Evolutionary conservation across 2,329 filamentous ascomycete species (phyloP), one percentile per base, ranked within the genome.

Genomic region (Fusarium sp.): DNA sequence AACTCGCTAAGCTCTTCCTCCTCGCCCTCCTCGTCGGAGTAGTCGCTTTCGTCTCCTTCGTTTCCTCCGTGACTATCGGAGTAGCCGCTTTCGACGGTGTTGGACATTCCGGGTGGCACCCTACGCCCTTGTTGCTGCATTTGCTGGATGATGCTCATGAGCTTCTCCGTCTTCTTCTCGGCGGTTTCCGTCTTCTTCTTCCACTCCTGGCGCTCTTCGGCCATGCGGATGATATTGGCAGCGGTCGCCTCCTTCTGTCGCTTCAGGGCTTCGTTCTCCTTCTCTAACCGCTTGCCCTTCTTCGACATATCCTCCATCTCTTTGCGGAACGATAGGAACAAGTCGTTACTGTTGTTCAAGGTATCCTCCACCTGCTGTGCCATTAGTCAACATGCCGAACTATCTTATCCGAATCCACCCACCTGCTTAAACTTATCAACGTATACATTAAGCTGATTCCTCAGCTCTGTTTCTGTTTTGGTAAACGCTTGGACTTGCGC

Each of bases 291-390:
- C 84, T 98, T 98, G 11, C 96, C 98, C 86, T 98, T 98, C 86
- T 98, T 98, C 2, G 95, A 98, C 95, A 98, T 98, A 80, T 98
- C 96, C 84, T 98, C 96, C 95, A 98, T 98, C 84, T 98, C 96
- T 85, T 98, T 98, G 62, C 96, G 91, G 84, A 98, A 98, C 2
- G 96, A 98, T 76, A 98, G 87, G 83, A 98, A 98, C 61, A 98
- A 87, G 81, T 98, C 96, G 85, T 98, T 98, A 83, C 94, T 98
- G 82, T 98, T 98, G 84, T 98, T 98, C 58, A 98, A 89, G 42
- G 96, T 98, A 84, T 98, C 96, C 89, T 98, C 96, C 81, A 98
- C 96, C 96, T 98, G 77, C 70, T 73, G 69, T 70, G 69, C 61
- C 71, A 73, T 77, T 77, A 78, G 75, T 78, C 74, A 78, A 77